Evolutionary conservation across 163 green algal genomes (phyloP), one percentile per base, ranked within the genome.

Genomic region (Coccomyxa subellipsoidea): DNA sequence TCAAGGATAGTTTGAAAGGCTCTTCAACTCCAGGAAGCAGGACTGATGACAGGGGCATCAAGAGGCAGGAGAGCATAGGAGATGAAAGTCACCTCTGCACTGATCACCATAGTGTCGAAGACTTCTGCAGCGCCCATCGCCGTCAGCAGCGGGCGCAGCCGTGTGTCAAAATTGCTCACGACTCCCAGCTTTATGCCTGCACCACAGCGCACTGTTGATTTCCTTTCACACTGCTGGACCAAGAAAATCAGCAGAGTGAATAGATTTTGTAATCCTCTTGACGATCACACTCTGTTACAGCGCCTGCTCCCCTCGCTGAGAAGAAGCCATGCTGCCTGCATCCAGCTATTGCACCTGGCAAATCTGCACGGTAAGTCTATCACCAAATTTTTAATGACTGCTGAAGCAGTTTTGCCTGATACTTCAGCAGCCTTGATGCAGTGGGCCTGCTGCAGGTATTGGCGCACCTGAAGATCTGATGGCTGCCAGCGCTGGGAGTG

Each of bases 161-260:
- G 89, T 27, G 93, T 96, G 88, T 98, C 94, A 88, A 97, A 98
- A 85, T 98, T 98, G 77, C 81, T 92, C 32, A 98, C 93, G 12
- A 98, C 87, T 0, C 90, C 93, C 35, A 94, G 83, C 78, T 91
- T 91, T 21, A 97, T 77, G 21, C 93, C 93, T 84, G 76, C 80
- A 79, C 21, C 38, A 75, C n/a, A n/a, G 10, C 32, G 8, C 59
- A 76, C 9, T 0, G 15, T n/a, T n/a, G n/a, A n/a, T n/a, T n/a
- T n/a, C n/a, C n/a, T n/a, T n/a, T n/a, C n/a, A n/a, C n/a, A n/a
- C n/a, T n/a, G n/a, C n/a, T n/a, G n/a, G n/a, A n/a, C n/a, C n/a
- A n/a, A n/a, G n/a, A n/a, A n/a, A n/a, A n/a, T n/a, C n/a, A n/a
- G n/a, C n/a, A n/a, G n/a, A n/a, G n/a, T n/a, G n/a, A n/a, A n/a